Evolutionary conservation across 352 stramenopile species (phyloP), one percentile per base, ranked within the genome.

Genomic region (Pilasporangium apinafurcum): DNA sequence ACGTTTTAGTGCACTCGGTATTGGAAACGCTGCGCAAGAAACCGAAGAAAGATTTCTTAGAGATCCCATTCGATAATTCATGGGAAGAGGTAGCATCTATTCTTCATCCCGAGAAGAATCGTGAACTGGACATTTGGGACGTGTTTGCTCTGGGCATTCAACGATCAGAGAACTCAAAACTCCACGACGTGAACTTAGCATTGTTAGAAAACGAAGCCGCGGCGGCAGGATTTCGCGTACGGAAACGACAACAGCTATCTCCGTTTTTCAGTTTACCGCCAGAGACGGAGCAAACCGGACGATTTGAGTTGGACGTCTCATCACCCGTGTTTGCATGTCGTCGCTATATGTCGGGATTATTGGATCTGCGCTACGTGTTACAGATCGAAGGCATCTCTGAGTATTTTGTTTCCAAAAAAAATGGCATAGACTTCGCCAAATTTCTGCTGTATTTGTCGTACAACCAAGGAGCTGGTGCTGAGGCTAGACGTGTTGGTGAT

Each of bases 351-450:
- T 95, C 91, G 13, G 95, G 96, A 3, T 82, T 98, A n/a, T 69
- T 96, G 30, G 96, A 99, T 74, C 70, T 99, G 29, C 97, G 98
- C 28, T 98, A 97, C 56, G 94, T 98, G 8, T 69, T 99, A 10
- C 97, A 98, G 63, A 97, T 99, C 18, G 81, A 96, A 43, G 93
- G 93, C n/a, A 96, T 98, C 53, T 86, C 78, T 0, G 75, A 91
- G 34, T 60, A 59, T 17, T 98, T 98, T 65, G 77, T 96, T 13
- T 48, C 78, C 31, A 68, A 83, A 20, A 82, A 86, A 40, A 68
- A 65, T 34, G 75, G 78, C 2, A 59, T 57, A 20, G 54, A 68
- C 9, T 62, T 83, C 21, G 62, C 73, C 18, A 59, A 66, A 12
- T 91, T 88, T 46, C 51, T 91, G 49, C 48, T 88, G 16, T 91